phyloP scores from a whole-genome alignment of 495 filamentous ascomycete genomes.

The Penicillium steckii region DNA sequence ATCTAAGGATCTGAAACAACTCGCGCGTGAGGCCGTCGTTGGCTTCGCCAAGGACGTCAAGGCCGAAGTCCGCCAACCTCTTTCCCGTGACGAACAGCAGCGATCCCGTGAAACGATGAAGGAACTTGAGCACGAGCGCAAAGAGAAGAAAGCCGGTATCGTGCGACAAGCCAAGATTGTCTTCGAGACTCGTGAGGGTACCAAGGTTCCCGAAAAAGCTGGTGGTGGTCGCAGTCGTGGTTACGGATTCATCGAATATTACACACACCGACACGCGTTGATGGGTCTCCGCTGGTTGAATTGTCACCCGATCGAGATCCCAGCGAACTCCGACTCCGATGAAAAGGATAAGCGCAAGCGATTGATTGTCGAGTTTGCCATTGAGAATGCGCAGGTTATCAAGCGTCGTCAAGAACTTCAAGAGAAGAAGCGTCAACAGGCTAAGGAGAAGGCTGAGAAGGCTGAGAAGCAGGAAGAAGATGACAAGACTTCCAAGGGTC shows the following conservation, averaged over 20 bases:
- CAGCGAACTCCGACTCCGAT: constrained; percentile 35
- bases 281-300: constrained; percentile 97
- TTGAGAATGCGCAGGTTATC: constrained; percentile 96
- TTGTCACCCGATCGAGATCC: constrained; percentile 63
- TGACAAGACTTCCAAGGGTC: constrained; percentile 18
- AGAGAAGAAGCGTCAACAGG: constrained; percentile 48
- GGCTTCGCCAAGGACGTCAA: constrained; percentile 92
- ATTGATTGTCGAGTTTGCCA: constrained; percentile 94
- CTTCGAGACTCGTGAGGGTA: constrained; percentile 79
- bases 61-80: constrained; percentile 60
- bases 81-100: constrained; percentile 83
- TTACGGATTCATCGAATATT: constrained; percentile 98
- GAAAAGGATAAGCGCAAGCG: constrained; percentile 65
- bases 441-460: constrained; percentile 18
- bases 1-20: constrained; percentile 85
- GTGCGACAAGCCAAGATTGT: constrained; percentile 95
- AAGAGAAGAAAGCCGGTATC: constrained; percentile 81
- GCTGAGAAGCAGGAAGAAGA: constrained; percentile 25
- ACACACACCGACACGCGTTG: constrained; percentile 85
- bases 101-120: constrained; percentile 78
- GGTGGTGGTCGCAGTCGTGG: constrained; percentile 82
- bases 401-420: constrained; percentile 71
- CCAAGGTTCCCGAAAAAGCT: constrained; percentile 70
- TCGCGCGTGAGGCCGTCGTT: constrained; percentile 86
- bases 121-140: constrained; percentile 72